Evolutionary conservation across 371 early-diverging fungal genomes (phyloP).

Genomic region (Coemansia linderi): DNA sequence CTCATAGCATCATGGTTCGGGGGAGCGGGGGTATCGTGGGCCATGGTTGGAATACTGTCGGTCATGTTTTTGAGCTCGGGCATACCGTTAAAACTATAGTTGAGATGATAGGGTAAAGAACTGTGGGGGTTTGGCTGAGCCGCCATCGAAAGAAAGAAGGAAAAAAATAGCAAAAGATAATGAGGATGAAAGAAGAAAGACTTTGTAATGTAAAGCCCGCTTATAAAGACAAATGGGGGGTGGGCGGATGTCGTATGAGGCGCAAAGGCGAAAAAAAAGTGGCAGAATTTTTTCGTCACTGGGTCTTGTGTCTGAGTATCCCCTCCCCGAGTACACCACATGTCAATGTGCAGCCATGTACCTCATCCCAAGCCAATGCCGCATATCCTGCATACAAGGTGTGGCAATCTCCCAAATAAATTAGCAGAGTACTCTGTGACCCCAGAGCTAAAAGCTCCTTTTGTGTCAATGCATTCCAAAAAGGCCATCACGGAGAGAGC

Average conservation of each 20-base stretch:
- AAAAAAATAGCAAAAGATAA: conserved; percentile 1
- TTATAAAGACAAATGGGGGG: neutral
- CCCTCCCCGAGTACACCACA: neutral
- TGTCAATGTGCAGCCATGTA: conserved; percentile 2
- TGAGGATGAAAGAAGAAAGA: neutral
- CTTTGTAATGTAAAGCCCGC: neutral
- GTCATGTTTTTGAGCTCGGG: conserved; percentile 17
- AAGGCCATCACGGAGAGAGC: neutral
- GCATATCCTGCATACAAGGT: neutral
- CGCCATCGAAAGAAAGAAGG: conserved; percentile 24
- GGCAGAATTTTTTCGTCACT: neutral
- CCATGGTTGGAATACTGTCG: conserved; percentile 18
- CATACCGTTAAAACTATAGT: conserved; percentile 45
- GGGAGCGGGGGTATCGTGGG: neutral
- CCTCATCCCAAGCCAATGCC: neutral
- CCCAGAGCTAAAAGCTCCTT: neutral
- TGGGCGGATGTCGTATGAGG: neutral
- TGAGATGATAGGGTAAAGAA: conserved; percentile 15
- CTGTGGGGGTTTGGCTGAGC: conserved; percentile 11
- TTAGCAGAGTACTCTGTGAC: neutral
- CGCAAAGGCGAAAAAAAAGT: neutral
- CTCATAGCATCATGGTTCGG: conserved; percentile 21
- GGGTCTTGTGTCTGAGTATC: neutral
- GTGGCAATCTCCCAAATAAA: neutral
- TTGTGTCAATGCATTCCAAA: neutral